Evolutionary conservation across 1,284 basidiomycete genomes (phyloP).

Genomic region (Leccinum ponderosum): DNA sequence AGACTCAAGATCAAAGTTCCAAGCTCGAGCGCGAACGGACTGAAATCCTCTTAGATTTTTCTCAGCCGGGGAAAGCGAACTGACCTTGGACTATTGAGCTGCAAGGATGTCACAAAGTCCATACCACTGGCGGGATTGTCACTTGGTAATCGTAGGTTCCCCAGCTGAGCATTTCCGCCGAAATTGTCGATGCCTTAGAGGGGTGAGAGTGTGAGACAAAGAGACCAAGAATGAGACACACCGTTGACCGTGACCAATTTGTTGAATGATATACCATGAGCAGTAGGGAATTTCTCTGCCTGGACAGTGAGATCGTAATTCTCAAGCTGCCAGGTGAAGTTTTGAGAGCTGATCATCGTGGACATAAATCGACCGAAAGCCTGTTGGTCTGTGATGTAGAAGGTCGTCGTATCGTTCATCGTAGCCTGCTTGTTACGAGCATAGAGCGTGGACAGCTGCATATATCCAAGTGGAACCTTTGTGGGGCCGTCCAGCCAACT

Average conservation of each 20-base stretch:
- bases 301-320: slow-evolving; percentile 63
- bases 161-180: slow-evolving; percentile 52
- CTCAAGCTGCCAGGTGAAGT: slow-evolving; percentile 72
- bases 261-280: slow-evolving; percentile 61
- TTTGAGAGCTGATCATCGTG: slow-evolving; percentile 63
- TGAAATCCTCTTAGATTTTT: slow-evolving; percentile 22
- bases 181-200: slow-evolving; percentile 26
- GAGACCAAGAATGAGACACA: background rate
- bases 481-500: slow-evolving; percentile 52
- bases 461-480: slow-evolving; percentile 49
- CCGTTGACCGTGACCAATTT: slow-evolving; percentile 60
- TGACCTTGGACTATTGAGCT: slow-evolving; percentile 64
- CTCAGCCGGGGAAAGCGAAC: background rate
- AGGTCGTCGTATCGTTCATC: slow-evolving; percentile 58
- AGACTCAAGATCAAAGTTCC: slow-evolving; percentile 69
- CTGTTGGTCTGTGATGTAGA: slow-evolving; percentile 52
- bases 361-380: slow-evolving; percentile 60
- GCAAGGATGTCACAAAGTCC: slow-evolving; percentile 59
- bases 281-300: slow-evolving; percentile 66
- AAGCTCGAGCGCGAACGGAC: slow-evolving; percentile 69
- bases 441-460: slow-evolving; percentile 45
- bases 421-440: slow-evolving; percentile 51
- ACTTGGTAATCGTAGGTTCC: slow-evolving; percentile 68
- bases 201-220: background rate
- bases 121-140: slow-evolving; percentile 72